Percentiles rank a stretch among this genome's conserved stretches.
phyloP scores from a whole-genome alignment of 2,329 filamentous ascomycete genomes.

The Basipetospora chlamydospora region DNA sequence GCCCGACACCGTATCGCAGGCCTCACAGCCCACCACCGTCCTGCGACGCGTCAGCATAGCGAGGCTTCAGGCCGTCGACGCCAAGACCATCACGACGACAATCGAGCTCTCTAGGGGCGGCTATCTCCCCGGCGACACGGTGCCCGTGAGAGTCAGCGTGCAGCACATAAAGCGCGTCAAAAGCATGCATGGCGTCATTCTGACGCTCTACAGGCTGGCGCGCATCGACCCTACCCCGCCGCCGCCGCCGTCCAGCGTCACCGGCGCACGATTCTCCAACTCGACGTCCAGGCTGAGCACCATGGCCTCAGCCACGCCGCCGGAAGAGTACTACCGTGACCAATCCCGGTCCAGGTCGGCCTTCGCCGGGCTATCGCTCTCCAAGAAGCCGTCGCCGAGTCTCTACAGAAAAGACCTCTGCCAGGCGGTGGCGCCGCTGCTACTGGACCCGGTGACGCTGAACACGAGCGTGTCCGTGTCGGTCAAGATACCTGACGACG shows the following conservation, averaged over 20 bases:
- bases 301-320: too few species aligned
- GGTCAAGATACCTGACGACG: slow-evolving; percentile 75
- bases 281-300: not conserved
- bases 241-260: slow-evolving; percentile 27
- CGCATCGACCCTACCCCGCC: slow-evolving; percentile 52
- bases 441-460: slow-evolving; percentile 69
- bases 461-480: slow-evolving; percentile 69
- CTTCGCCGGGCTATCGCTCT: slow-evolving; percentile 77
- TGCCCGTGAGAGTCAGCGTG: slow-evolving; percentile 68
- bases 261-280: slow-evolving; percentile 43
- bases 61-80: slow-evolving; percentile 33
- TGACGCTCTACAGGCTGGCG: slow-evolving; percentile 82
- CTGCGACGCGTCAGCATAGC: slow-evolving; percentile 7
- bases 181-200: slow-evolving; percentile 82
- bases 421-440: slow-evolving; percentile 75
- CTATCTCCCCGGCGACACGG: slow-evolving; percentile 69
- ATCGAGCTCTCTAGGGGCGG: slow-evolving; percentile 73
- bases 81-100: slow-evolving; percentile 73
- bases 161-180: slow-evolving; percentile 82
- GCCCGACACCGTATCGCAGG: slow-evolving; percentile 12
- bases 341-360: too few species aligned
- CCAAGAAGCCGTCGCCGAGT: slow-evolving; percentile 73
- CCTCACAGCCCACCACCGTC: not conserved
- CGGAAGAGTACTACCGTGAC: too few species aligned
- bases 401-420: slow-evolving; percentile 92